phyloP scores from a whole-genome alignment of 371 early-diverging fungal genomes.

The Blakeslea trispora region DNA sequence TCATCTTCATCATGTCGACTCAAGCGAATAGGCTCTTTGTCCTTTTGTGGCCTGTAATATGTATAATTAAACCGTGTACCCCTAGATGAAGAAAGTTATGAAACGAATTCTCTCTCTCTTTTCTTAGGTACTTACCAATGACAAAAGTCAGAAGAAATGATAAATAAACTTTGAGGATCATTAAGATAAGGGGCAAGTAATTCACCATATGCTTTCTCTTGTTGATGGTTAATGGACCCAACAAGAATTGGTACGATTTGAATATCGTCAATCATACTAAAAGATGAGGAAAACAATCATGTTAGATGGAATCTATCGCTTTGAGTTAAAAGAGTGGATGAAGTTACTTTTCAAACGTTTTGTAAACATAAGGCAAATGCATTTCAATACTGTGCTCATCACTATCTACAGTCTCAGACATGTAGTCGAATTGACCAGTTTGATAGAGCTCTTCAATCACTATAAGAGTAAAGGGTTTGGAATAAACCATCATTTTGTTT shows the following conservation, averaged over 20 bases:
- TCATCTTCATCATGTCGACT: constrained; percentile 2
- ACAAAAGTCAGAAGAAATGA: constrained; percentile 95
- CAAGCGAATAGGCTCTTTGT: constrained; percentile 6
- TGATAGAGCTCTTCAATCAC: constrained; percentile 54
- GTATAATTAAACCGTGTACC: constrained; percentile 72
- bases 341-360: constrained; percentile 69
- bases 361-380: constrained; percentile 89
- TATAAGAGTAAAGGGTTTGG: constrained; percentile 25
- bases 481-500: no score
- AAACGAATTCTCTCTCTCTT: background rate
- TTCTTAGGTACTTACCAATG: constrained; percentile 71
- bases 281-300: background rate
- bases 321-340: no score
- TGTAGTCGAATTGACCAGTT: constrained; percentile 67
- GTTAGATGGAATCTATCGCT: no score
- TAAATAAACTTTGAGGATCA: constrained; percentile 72
- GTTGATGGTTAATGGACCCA: constrained; percentile 61
- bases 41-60: constrained; percentile 47
- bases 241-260: constrained; percentile 88
- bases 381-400: constrained; percentile 96
- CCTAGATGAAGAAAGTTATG: constrained; percentile 27
- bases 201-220: constrained; percentile 68
- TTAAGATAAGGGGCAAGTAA: constrained; percentile 71
- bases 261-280: constrained; percentile 54
- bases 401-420: constrained; percentile 74